Conservation (phyloP, 1,284 basidiomycete species). For the Clitocybe nebularis region DNA sequence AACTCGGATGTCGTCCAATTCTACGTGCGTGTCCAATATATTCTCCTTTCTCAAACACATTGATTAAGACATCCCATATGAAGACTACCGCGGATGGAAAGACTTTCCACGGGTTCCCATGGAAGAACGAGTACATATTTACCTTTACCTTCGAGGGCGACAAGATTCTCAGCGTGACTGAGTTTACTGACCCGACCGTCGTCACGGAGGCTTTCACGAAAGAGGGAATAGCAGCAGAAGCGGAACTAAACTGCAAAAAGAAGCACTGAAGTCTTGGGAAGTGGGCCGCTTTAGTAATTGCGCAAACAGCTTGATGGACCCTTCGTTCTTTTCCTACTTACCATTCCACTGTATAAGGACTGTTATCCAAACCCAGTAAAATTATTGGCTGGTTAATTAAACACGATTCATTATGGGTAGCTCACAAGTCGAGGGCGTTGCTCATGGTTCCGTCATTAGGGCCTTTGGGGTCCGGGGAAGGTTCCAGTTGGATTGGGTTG, state of each 20-base stretch:
- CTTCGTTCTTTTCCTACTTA: too few species aligned
- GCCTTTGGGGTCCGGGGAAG: too few species aligned
- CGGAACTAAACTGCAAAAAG: neutral
- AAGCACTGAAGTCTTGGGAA: neutral
- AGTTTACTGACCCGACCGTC: constrained; percentile 13
- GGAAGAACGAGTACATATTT: constrained; percentile 15
- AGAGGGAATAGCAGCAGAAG: neutral
- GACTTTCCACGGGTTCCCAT: constrained; percentile 12
- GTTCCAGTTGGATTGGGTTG: too few species aligned
- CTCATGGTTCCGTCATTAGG: too few species aligned
- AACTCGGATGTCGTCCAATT: constrained; percentile 8
- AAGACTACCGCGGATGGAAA: constrained; percentile 13
- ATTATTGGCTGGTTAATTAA: too few species aligned
- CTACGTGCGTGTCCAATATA: constrained; percentile 10
- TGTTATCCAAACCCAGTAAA: too few species aligned
- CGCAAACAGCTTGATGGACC: too few species aligned
- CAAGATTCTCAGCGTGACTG: constrained; percentile 3
- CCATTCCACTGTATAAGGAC: too few species aligned
- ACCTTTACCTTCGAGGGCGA: constrained; percentile 10
- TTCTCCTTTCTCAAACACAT: neutral
- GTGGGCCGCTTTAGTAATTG: too few species aligned
- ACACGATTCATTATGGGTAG: too few species aligned
- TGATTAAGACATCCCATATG: neutral
- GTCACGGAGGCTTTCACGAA: constrained; percentile 6
- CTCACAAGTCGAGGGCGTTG: too few species aligned